Conservation (phyloP, 2,329 filamentous ascomycete species). For the Ophiostoma pallidulum region DNA sequence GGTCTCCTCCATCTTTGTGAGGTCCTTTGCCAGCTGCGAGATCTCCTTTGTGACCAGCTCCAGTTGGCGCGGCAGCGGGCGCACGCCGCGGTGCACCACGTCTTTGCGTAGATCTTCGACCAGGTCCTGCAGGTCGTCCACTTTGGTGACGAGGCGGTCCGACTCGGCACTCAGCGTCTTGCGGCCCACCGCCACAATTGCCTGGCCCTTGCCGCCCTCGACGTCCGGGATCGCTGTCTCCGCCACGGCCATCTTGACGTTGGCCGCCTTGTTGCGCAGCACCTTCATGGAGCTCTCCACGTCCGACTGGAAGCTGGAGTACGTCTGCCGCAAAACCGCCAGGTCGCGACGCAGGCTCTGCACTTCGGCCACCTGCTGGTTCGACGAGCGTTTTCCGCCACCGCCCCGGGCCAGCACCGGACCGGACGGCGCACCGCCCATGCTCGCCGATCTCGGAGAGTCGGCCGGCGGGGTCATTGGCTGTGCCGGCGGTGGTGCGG, state of each 20-base stretch:
- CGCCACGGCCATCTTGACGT: slow-evolving; percentile 66
- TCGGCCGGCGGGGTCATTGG: slow-evolving; percentile 33
- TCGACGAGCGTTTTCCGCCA: slow-evolving; percentile 20
- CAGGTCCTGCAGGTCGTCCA: slow-evolving; percentile 94
- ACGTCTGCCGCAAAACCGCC: slow-evolving; percentile 85
- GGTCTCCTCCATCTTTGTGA: slow-evolving; percentile 91
- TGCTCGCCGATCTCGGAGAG: slow-evolving; percentile 36
- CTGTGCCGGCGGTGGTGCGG: slow-evolving; percentile 24
- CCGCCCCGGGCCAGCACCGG: slow-evolving; percentile 22
- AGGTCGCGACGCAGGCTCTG: slow-evolving; percentile 79
- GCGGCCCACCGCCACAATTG: slow-evolving; percentile 78
- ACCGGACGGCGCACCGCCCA: slow-evolving; percentile 6
- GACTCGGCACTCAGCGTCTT: slow-evolving; percentile 81
- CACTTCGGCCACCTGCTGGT: slow-evolving; percentile 64
- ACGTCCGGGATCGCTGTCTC: slow-evolving; percentile 62
- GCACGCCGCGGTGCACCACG: slow-evolving; percentile 84
- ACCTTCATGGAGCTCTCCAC: slow-evolving; percentile 79
- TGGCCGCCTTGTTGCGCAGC: slow-evolving; percentile 70
- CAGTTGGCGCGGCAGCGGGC: slow-evolving; percentile 80
- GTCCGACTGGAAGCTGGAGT: slow-evolving; percentile 81
- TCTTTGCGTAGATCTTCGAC: slow-evolving; percentile 97
- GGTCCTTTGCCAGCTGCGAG: slow-evolving; percentile 65
- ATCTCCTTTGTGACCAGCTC: slow-evolving; percentile 87
- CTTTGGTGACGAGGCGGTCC: slow-evolving; percentile 79
- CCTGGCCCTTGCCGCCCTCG: slow-evolving; percentile 69